phyloP scores from a whole-genome alignment of 306 rosid genomes.

The Albizia julibrissin region DNA sequence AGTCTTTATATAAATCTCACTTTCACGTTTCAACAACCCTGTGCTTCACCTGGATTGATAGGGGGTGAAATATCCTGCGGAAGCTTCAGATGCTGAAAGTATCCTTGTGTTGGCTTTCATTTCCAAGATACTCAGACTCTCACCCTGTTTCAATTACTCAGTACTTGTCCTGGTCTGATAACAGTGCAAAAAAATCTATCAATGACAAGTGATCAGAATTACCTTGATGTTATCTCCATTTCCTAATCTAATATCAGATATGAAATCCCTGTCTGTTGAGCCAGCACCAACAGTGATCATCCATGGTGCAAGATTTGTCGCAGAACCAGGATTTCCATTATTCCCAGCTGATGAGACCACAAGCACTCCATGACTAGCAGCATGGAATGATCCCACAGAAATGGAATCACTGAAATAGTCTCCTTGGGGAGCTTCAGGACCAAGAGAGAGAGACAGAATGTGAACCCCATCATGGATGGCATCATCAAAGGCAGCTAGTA shows the following conservation, averaged over 20 bases:
- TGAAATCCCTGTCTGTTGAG: conserved; percentile 85
- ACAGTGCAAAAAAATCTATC: conserved; percentile 13
- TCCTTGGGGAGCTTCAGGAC: conserved; percentile 81
- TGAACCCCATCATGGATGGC: conserved; percentile 87
- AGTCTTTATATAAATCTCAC: conserved; percentile 22
- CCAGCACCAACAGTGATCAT: conserved; percentile 82
- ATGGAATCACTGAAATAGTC: conserved; percentile 84
- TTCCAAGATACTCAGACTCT: conserved; percentile 64
- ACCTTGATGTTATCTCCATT: conserved; percentile 63
- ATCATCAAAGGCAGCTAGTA: conserved; percentile 82
- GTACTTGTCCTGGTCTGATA: conserved; percentile 23
- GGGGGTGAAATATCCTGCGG: conserved; percentile 81
- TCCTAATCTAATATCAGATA: conserved; percentile 61
- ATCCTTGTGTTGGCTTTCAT: conserved; percentile 65
- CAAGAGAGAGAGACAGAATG: conserved; percentile 71
- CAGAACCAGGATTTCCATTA: conserved; percentile 64
- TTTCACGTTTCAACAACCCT: conserved; percentile 57
- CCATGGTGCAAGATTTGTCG: conserved; percentile 88
- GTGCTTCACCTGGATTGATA: conserved; percentile 96
- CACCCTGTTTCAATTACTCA: conserved; percentile 59
- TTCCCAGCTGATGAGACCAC: conserved; percentile 84
- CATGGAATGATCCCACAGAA: conserved; percentile 85
- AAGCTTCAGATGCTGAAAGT: conserved; percentile 69
- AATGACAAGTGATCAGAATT: conserved; percentile 21
- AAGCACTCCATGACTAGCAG: conserved; percentile 66